These are phyloP conservation scores for Carex kokanica DNA, from an alignment of 176 grass and related monocot genomes.

Conservation along the genomic window DNA sequence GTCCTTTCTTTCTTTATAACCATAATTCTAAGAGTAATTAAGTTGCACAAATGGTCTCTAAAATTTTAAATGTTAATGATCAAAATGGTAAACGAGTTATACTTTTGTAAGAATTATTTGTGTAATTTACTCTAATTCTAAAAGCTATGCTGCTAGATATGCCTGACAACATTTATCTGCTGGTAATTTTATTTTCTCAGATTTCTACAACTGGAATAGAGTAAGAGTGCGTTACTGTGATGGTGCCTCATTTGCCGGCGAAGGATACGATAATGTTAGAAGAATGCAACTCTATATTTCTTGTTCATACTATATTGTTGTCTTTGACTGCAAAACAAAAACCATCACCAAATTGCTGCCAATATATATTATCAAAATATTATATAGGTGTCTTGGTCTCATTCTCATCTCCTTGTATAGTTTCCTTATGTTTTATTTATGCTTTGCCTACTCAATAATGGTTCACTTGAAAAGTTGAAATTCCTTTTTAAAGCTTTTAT, in stretches of 20 bases:
- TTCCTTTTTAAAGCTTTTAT: too few relatives aligned
- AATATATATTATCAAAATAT: not conserved
- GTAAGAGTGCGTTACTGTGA: conserved; percentile 88
- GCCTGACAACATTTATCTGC: not conserved
- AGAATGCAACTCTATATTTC: not conserved
- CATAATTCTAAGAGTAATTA: too few relatives aligned
- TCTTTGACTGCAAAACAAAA: not conserved
- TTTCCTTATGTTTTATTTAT: not conserved
- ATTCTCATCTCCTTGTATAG: not conserved
- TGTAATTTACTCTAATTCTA: too few relatives aligned
- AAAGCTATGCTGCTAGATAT: not conserved
- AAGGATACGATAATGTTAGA: conserved; percentile 39
- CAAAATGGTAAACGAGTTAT: too few relatives aligned
- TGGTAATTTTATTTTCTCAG: conserved; percentile 29
- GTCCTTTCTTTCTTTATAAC: not conserved
- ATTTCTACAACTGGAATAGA: conserved; percentile 96
- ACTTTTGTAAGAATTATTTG: too few relatives aligned
- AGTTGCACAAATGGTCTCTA: too few relatives aligned
- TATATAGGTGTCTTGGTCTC: conserved; percentile 10
- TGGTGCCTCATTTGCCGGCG: conserved; percentile 73
- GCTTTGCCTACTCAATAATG: not conserved
- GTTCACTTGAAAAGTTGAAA: too few relatives aligned
- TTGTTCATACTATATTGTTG: not conserved
- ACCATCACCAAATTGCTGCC: not conserved
- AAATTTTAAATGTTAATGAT: too few relatives aligned